Evolutionary conservation across 192 early-diverging fungal genomes (phyloP).

Genomic region (Phycomyces nitens): DNA sequence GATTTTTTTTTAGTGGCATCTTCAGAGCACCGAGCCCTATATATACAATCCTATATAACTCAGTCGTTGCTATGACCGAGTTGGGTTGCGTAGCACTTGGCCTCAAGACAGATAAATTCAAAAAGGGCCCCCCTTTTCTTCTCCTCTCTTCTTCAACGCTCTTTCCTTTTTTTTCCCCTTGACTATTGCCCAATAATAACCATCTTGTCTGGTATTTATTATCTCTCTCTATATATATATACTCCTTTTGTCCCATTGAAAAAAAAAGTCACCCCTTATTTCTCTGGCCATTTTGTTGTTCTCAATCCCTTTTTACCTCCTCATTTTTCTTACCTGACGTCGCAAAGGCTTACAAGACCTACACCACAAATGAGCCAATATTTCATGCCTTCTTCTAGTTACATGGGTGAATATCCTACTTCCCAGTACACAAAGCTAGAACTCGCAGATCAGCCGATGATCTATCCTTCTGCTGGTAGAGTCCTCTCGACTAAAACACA

Average conservation of each 20-base stretch:
- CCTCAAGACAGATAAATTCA: background rate
- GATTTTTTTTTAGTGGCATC: background rate
- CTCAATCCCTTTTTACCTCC: background rate
- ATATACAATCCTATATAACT: background rate
- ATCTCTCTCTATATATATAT: background rate
- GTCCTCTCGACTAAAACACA: too few relatives aligned
- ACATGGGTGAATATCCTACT: slow-evolving; percentile 1
- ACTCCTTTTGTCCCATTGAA: background rate
- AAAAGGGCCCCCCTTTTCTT: background rate
- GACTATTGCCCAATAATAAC: background rate
- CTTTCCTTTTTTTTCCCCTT: background rate
- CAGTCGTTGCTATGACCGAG: background rate
- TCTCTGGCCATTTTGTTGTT: slow-evolving; percentile 7
- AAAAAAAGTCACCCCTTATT: background rate
- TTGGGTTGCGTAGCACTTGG: background rate
- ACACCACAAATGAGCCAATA: background rate
- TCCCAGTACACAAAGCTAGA: slow-evolving; percentile 6
- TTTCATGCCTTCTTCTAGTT: background rate
- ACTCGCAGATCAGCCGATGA: slow-evolving; percentile 14
- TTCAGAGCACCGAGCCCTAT: background rate
- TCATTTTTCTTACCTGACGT: slow-evolving; percentile 1
- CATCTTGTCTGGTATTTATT: background rate
- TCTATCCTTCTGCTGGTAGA: slow-evolving; percentile 6
- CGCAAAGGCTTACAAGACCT: background rate
- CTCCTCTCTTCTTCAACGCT: slow-evolving; percentile 5